These are phyloP conservation scores for Cystofilobasidium macerans DNA, from an alignment of 768 basidiomycete species.

Conservation along the genomic window DNA sequence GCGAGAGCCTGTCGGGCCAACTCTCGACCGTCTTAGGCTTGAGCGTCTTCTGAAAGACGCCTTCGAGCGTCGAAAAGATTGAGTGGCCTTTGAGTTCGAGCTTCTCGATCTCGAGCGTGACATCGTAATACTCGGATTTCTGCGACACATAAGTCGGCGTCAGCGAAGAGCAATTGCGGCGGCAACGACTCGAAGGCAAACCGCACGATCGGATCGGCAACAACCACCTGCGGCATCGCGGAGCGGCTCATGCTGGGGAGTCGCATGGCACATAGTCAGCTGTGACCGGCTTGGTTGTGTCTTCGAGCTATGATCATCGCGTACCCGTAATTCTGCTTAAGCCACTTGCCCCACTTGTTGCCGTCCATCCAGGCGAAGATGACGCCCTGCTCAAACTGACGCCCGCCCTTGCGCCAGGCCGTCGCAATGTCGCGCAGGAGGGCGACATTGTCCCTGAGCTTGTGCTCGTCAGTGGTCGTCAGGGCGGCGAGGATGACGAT, in stretches of 20 bases:
- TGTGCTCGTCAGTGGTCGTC: constrained; percentile 28
- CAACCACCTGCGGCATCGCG: constrained; percentile 47
- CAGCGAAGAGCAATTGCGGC: too few species aligned
- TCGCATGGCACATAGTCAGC: too few species aligned
- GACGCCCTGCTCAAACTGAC: constrained; percentile 41
- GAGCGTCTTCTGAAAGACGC: constrained; percentile 47
- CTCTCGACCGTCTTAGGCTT: constrained; percentile 39
- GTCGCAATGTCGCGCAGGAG: constrained; percentile 48
- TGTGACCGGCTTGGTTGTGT: too few species aligned
- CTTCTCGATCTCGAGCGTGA: constrained; percentile 47
- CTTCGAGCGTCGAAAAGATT: constrained; percentile 62
- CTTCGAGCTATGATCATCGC: too few species aligned
- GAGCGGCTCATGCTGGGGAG: constrained; percentile 33
- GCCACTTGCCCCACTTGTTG: constrained; percentile 72
- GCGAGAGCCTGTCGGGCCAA: constrained; percentile 8
- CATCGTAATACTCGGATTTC: constrained; percentile 66
- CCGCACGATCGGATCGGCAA: constrained; percentile 68
- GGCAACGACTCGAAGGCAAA: too few species aligned
- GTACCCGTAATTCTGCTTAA: constrained; percentile 77
- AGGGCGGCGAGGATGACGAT: constrained; percentile 60
- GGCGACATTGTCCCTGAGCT: constrained; percentile 41
- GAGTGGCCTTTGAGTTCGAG: constrained; percentile 50
- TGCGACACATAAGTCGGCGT: constrained; percentile 35
- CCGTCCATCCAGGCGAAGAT: constrained; percentile 86
- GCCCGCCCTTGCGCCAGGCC: constrained; percentile 50